phyloP scores from a whole-genome alignment of 2,329 filamentous ascomycete species.

The Endothia cerciana region DNA sequence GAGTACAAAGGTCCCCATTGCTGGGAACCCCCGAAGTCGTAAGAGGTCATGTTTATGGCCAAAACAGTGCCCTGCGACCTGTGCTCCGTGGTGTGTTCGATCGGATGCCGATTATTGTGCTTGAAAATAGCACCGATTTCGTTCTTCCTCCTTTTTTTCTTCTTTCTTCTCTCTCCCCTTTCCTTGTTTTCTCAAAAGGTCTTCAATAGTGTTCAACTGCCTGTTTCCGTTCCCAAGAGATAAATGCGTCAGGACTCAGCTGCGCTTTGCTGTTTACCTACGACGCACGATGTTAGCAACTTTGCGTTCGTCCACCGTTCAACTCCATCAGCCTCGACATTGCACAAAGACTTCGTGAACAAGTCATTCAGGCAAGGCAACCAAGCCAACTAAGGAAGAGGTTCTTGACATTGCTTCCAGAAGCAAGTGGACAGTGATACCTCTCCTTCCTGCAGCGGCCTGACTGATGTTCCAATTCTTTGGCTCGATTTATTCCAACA shows the following conservation, averaged over 20 bases:
- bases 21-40: constrained; percentile 23
- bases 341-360: background rate
- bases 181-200: too few species aligned
- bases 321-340: background rate
- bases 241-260: background rate
- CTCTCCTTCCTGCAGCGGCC: background rate
- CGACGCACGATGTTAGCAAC: background rate
- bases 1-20: constrained; percentile 26
- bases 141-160: too few species aligned
- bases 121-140: background rate
- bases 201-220: background rate
- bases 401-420: background rate
- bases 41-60: constrained; percentile 22
- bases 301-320: background rate
- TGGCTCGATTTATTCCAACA: background rate
- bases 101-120: background rate
- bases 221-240: background rate
- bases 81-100: background rate
- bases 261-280: background rate
- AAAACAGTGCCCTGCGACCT: background rate
- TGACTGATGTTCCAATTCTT: background rate
- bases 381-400: background rate
- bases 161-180: too few species aligned
- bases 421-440: background rate
- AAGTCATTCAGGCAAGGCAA: background rate